Evolutionary conservation across 2,329 filamentous ascomycete genomes (phyloP), one percentile per base, ranked within the genome.

Genomic region (Xylariaceae sp.): DNA sequence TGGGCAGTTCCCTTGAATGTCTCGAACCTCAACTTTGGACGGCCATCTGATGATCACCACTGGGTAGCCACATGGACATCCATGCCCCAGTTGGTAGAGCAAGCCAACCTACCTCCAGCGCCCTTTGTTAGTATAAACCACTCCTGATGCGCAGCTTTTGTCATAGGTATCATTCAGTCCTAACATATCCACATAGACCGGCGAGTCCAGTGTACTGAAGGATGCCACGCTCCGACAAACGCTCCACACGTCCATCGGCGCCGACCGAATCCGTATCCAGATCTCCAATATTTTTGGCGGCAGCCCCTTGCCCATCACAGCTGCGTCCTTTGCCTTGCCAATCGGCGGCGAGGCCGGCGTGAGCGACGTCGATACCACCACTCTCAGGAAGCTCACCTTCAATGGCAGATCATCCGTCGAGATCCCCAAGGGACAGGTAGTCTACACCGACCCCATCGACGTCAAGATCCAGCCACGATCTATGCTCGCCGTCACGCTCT

Each of bases 201-300:
- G 72, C 50, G 71, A 11, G 2, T 18, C 75, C 4, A 71, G 75
- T n/a, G 78, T 83, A 4, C 87, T 88, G 68, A 73, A 75, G 51
- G 82, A 88, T 66, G 80, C 83, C 1, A 88, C 86, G 0, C 78
- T 89, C 62, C 84, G 86, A 2, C 86, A 89, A 71, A 88, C 86
- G 0, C 70, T 88, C 11, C 82, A 84, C 63, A 74, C 86, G 64
- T 83, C 84, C 6, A 76, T 86, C 3, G 79, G 77, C 1, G 79
- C 81, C 2, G 73, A 78, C 2, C 77, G 82, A 18, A 78, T 88
- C 62, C 82, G 86, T 8, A 72, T 89, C 42, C 81, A 83, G 51
- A 76, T 89, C 54, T 87, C 84, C 49, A 89, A 89, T 68, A 82
- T 80, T 0, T 88, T 89, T 64, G 85, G 87, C 2, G 70, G 77